Evolutionary conservation across 306 rosid genomes (phyloP), one percentile per base, ranked within the genome.

Genomic region (Malus asiatica): DNA sequence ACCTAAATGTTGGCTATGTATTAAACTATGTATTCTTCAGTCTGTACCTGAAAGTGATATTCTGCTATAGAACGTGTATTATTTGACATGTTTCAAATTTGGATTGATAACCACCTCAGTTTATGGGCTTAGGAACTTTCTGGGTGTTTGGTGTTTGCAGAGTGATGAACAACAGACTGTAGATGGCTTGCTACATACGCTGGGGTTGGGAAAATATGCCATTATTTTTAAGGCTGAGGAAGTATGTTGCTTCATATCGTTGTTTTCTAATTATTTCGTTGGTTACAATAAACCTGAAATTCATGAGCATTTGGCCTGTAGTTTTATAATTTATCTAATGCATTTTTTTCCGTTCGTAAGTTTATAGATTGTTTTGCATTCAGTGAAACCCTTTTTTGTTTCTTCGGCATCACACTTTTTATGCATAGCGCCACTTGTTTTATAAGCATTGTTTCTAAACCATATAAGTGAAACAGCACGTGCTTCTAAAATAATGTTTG

Each of bases 151-250:
- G 52, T 73, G 73, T 66, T 74, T 70, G 80, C 77, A 92, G 99
- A 93, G 79, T 58, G 90, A 83, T 23, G 97, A 88, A 82, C 93
- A 79, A 30, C 88, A 85, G 84, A 90, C 90, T 76, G 90, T 95
- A 57, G 97, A 95, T 82, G 87, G 93, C 72, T 80, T 95, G 83
- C 82, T 95, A 77, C 92, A 89, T 61, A 77, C 85, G 7, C 80
- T 95, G 66, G 99, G 97, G 71, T 82, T 95, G 79, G 90, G 87
- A 85, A 95, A 95, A 87, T 95, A 92, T 85, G 89, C 80, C 70
- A 83, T 95, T 75, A 80, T 87, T 66, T 95, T 95, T 79, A 95
- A 95, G 82, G 99, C 93, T 27, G 99, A 95, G 88, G 99, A 95
- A 81, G 99, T 95, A 90, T 71, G 97, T 85, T 46, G 42, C 73